Evolutionary conservation across 148 eudicot genomes (phyloP).

Genomic region (Fagopyrum tataricum): DNA sequence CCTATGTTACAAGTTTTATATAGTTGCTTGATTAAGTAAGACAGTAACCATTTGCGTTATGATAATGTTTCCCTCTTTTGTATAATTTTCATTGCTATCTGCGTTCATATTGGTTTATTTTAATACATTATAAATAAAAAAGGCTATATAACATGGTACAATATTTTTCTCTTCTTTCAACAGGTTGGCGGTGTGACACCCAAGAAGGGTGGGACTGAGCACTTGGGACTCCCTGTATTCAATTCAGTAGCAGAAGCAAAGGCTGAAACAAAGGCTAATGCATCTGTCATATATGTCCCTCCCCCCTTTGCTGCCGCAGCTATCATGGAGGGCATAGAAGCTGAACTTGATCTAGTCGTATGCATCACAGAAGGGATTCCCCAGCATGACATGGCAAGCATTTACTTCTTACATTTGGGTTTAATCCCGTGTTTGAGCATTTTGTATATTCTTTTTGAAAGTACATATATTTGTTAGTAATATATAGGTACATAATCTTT

Average conservation of each 20-base stretch:
- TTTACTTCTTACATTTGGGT: conserved; percentile 8
- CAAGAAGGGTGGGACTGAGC: conserved; percentile 92
- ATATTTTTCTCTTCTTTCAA: background rate
- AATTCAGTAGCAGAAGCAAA: conserved; percentile 93
- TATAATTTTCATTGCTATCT: background rate
- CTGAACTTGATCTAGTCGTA: conserved; percentile 85
- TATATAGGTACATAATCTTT: too few species aligned
- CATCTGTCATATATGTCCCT: conserved; percentile 91
- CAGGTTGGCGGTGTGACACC: conserved; percentile 99
- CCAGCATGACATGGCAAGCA: conserved; percentile 92
- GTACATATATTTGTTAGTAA: too few species aligned
- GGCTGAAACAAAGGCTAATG: conserved; percentile 94
- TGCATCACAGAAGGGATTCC: conserved; percentile 99
- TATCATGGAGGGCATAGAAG: conserved; percentile 91
- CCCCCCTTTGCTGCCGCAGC: conserved; percentile 99
- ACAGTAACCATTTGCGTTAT: too few species aligned
- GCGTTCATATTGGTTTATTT: background rate
- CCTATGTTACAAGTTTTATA: too few species aligned
- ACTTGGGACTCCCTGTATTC: conserved; percentile 92
- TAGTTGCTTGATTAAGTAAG: too few species aligned
- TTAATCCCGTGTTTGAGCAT: background rate
- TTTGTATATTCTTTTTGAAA: background rate
- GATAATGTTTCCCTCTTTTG: background rate
- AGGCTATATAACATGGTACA: background rate
- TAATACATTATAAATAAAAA: background rate